These are phyloP conservation scores for Pseudogymnoascus sp. DNA, from an alignment of 2,329 filamentous ascomycete genomes.

Conservation along the genomic window DNA sequence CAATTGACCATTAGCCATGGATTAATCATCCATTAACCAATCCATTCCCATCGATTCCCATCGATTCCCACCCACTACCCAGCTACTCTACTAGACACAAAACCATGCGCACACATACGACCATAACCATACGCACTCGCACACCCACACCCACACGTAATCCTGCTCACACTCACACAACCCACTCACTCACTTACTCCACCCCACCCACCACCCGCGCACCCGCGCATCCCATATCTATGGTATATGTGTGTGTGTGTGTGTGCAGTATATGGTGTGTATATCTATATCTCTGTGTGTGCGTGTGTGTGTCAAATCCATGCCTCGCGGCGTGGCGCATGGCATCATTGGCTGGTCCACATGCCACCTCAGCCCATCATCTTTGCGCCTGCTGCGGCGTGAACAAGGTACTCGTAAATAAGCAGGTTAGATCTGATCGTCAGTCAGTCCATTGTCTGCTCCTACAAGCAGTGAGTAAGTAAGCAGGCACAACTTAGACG, in stretches of 20 bases:
- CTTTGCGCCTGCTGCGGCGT: background rate
- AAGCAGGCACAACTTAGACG: background rate
- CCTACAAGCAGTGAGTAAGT: background rate
- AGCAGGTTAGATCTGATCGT: background rate
- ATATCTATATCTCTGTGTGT: background rate
- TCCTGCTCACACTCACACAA: background rate
- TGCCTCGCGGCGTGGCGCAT: background rate
- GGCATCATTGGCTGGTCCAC: slow-evolving; percentile 9
- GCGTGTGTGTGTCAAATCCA: background rate
- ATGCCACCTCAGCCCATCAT: slow-evolving; percentile 5
- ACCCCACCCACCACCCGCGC: background rate
- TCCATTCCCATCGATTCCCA: background rate
- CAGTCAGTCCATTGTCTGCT: background rate
- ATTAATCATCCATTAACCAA: background rate
- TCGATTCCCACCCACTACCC: background rate
- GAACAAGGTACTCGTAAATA: background rate
- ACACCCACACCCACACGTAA: background rate
- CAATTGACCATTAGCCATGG: background rate
- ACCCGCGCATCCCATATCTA: background rate
- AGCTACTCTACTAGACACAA: background rate
- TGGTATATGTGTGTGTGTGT: background rate
- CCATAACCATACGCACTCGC: background rate
- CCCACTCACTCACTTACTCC: background rate
- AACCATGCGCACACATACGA: background rate
- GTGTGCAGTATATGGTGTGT: background rate